These are phyloP conservation scores for Tulasnella sp. DNA, from an alignment of 768 basidiomycete genomes.

Conservation along the genomic window DNA sequence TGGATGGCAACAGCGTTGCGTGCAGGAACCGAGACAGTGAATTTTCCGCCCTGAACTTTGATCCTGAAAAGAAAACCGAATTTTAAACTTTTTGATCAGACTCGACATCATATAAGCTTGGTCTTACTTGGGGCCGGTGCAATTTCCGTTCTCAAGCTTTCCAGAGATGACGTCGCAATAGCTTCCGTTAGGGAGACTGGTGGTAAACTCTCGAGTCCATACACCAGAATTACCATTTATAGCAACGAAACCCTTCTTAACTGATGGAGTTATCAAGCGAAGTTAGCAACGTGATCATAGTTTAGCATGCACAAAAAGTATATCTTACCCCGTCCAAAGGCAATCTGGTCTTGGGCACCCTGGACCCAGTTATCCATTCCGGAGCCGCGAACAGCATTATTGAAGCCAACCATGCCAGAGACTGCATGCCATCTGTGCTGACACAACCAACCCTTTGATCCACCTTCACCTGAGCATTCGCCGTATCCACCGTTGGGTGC, in stretches of 20 bases:
- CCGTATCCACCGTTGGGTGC: constrained; percentile 43
- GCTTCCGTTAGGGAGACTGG: constrained; percentile 41
- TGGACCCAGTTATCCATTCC: constrained; percentile 38
- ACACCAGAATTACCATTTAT: constrained; percentile 50
- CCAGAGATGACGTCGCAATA: constrained; percentile 51
- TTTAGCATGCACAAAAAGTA: background rate
- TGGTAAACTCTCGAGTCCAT: constrained; percentile 46
- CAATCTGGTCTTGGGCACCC: constrained; percentile 45
- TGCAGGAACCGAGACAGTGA: constrained; percentile 36
- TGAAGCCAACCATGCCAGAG: constrained; percentile 18
- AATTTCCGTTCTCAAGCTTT: constrained; percentile 33
- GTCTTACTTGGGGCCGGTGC: constrained; percentile 40
- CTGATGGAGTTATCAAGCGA: constrained; percentile 22
- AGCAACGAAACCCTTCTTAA: constrained; percentile 44
- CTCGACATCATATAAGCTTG: no score
- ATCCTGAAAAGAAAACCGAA: constrained; percentile 26
- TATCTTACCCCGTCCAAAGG: constrained; percentile 47
- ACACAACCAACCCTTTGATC: constrained; percentile 17
- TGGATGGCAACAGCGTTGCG: constrained; percentile 33
- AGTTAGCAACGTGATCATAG: background rate
- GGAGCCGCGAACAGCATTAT: constrained; percentile 25
- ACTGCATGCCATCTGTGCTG: constrained; percentile 20
- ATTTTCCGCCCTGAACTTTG: constrained; percentile 34
- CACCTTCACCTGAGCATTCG: constrained; percentile 15
- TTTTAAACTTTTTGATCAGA: no score